Base-by-base conservation (phyloP, 139 green algal genomes). In the Spirogloea muscicola region DNA sequence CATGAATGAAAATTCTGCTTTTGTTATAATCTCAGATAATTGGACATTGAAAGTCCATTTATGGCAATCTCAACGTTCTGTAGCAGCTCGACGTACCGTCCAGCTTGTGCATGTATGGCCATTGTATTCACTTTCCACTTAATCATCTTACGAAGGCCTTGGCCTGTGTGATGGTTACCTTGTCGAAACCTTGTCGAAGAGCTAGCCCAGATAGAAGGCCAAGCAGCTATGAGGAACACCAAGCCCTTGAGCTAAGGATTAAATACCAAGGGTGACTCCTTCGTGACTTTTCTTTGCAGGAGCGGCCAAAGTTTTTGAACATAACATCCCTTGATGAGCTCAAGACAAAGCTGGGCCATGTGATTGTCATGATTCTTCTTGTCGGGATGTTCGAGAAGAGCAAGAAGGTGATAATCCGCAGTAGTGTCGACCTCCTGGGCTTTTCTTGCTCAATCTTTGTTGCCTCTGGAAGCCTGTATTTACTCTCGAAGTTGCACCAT, bases 281-380 rank as follows among this genome's bases (percentile, higher is more conserved):
- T 10, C 13, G 10, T 51, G 60, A 9, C 58, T 25, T 6, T 29
- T 69, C 13, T 42, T 67, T 49, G 49, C 63, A 65, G 37, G 10
- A 72, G 4, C 43, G 66, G 10, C 66, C 66, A 7, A 31, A 13
- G 49, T 74, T 43, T 43, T 9, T 74, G 10, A 39, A 66, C 18
- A 74, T 64, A 21, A 62, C 36, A 4, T 34, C 21, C 51, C 66
- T 74, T 10, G 66, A 68, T 27, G 44, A 64, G 43, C 13, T 74
- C 18, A 74, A 74, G 44, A 64, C n/a, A 21, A 74, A 74, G 66
- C 44, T 74, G 44, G 66, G 66, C 6, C 43, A 74, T 21, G 66
- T 74, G 4, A 64, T 74, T 21, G 66, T 74, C 10, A 74, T 74
- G 66, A 74, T 74, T 13, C 44, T 74, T 4, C 44, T 74, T 6